Base-by-base conservation (phyloP, 2,329 filamentous ascomycete species). In the Juglanconis oblonga region DNA sequence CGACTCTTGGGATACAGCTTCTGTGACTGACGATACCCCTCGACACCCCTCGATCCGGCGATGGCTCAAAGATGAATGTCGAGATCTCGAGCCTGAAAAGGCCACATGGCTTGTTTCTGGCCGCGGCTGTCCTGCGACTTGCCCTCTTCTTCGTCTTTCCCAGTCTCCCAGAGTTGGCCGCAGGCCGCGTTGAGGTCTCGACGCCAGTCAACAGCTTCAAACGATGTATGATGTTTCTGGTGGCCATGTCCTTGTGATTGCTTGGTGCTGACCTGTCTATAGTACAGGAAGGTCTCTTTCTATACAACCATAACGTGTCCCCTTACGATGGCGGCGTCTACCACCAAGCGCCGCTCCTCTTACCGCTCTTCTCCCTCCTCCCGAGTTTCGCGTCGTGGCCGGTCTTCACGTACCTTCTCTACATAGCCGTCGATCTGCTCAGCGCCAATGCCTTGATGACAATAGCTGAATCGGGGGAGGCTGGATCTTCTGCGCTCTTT, bases 171-270 rank as follows among this genome's bases (percentile, higher is more conserved):
- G 87, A 92, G 72, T 82, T 97, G 64, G 82, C 99, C 64, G 95
- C 92, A 24, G 90, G 89, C 65, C 89, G 95, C 71, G 95, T 97
- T 69, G 95, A 99, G 80, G 89, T 99, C 70, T 97, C 95, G 49
- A 99, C 95, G 29, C 94, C 95, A 44, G 90, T 98, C 51, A 97
- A 92, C 68, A 97, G 94, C 83, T 99, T 97, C 84, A 98, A 98
- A 80, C 86, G 95, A 85, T 81, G 93, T 96, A 82, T 75, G 89
- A 5, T 52, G 47, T 33, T 36, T 4, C 32, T 29, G 13, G 52
- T 31, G 9, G 11, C 17, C 10, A 8, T 33, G 3, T 13, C 31
- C 24, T 11, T 24, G 13, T 49, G 13, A 40, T 17, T 5, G 51
- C 31, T 24, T 38, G 36, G 58, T 58, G 42, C 57, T 64, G 40